Base-by-base conservation (phyloP, 2,329 filamentous ascomycete species). In the Cytospora chrysosperma region DNA sequence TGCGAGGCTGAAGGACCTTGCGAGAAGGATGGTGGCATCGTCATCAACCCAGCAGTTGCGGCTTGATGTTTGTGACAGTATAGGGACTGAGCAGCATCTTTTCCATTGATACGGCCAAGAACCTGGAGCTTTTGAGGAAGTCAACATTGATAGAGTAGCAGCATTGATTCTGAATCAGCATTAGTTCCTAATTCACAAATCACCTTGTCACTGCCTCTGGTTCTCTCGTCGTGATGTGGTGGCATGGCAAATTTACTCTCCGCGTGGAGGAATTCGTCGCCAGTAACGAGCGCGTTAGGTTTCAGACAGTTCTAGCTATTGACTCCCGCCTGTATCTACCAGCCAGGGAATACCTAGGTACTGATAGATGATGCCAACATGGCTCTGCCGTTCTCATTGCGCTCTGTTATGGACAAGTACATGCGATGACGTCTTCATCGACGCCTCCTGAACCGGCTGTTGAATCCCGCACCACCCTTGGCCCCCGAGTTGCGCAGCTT, bases 401-500 rank as follows among this genome's bases (percentile, higher is more conserved):
- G 6, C 17, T 10, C 32, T 34, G 7, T 21, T 6, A 28, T 2
- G 32, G 12, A 10, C 19, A 40, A 40, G 37, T 40, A 40, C 19
- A 40, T 40, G 19, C 17, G 15, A n/a, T 40, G 15, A 13, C 37
- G 7, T 40, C 30, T 4, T 74, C 68, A 78, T 43, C 76, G 68
- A 70, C 80, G 79, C 66, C 86, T 77, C 62, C 85, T 79, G 72
- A 88, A 89, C 59, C 80, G 79, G 72, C 84, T 87, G 63, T 82
- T 82, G 70, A 80, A 78, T 2, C 79, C 83, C 24, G 83, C 78
- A 4, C 85, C 85, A 1, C 86, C 86, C 73, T 88, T 89, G n/a
- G 83, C 76, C 4, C 86, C 86, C 3, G 79, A 76, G 69, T 88
- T 88, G 69, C 78, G 80, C 70, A 90, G 75, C 77, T 90, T 89